Evolutionary conservation across 495 filamentous ascomycete genomes (phyloP).

Genomic region (Penicillium nucicola): DNA sequence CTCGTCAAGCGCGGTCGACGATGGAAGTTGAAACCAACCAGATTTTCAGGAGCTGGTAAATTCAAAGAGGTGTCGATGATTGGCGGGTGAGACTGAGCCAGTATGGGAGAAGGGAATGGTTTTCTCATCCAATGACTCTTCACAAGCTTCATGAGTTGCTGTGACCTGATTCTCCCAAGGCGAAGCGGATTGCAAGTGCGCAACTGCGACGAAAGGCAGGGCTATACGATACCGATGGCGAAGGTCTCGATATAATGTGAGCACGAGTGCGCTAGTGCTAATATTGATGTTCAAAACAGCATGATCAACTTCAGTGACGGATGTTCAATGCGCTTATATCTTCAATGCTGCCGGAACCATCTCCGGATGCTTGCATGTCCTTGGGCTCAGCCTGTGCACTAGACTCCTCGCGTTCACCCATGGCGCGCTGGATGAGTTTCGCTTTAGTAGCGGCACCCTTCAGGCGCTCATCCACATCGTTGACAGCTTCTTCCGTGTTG

Average conservation of each 20-base stretch:
- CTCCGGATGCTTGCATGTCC: constrained; percentile 27
- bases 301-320: constrained; percentile 37
- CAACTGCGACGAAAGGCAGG: not conserved
- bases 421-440: constrained; percentile 73
- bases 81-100: too few species aligned
- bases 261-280: not conserved
- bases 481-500: constrained; percentile 81
- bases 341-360: constrained; percentile 53
- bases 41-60: not conserved
- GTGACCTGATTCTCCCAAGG: too few species aligned
- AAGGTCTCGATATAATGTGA: not conserved
- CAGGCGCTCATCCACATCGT: constrained; percentile 79
- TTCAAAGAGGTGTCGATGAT: not conserved
- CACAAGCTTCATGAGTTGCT: too few species aligned
- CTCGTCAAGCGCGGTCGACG: not conserved
- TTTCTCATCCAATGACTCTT: too few species aligned
- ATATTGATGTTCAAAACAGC: not conserved
- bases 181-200: not conserved
- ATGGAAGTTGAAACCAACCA: too few species aligned
- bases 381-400: constrained; percentile 24
- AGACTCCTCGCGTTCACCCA: constrained; percentile 53
- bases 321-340: constrained; percentile 48
- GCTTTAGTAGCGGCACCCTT: constrained; percentile 76
- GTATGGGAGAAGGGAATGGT: too few species aligned
- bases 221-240: not conserved